Percentiles rank a stretch among this genome's conserved stretches.
Conservation (phyloP, 805 yeast species). For the Metschnikowia koreensis region DNA sequence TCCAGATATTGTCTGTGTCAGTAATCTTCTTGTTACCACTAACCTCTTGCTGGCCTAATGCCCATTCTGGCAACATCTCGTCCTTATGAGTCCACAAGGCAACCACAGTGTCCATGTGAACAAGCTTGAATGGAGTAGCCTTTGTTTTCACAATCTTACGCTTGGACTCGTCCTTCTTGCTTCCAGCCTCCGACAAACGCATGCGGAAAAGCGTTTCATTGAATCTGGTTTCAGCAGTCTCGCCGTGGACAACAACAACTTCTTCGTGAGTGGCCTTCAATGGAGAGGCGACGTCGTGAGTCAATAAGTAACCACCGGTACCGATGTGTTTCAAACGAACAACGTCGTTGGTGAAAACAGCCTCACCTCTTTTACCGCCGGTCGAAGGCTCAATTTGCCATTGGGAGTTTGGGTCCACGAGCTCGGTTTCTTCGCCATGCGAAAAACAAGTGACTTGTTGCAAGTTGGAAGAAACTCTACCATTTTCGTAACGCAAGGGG, state of each 20-base stretch:
- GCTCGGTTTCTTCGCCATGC: slow-evolving; percentile 32
- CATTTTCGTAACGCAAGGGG: slow-evolving; percentile 94
- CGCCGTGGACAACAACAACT: slow-evolving; percentile 70
- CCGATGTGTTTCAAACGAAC: slow-evolving; percentile 78
- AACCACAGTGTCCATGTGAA: slow-evolving; percentile 85
- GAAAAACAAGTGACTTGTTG: slow-evolving; percentile 84
- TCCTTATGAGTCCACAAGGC: slow-evolving; percentile 94
- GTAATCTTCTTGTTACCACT: slow-evolving; percentile 85
- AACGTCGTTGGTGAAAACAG: slow-evolving; percentile 64
- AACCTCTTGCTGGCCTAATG: slow-evolving; percentile 84
- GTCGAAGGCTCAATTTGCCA: slow-evolving; percentile 80
- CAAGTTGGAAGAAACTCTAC: slow-evolving; percentile 89
- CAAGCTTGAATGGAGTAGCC: slow-evolving; percentile 62
- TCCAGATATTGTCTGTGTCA: slow-evolving; percentile 73
- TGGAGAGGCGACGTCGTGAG: slow-evolving; percentile 98
- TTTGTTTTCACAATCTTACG: slow-evolving; percentile 62
- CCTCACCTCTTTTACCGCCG: slow-evolving; percentile 27
- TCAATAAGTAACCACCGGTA: slow-evolving; percentile 74
- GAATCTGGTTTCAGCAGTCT: slow-evolving; percentile 53
- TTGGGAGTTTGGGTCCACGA: slow-evolving; percentile 62
- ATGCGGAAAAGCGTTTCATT: slow-evolving; percentile 79
- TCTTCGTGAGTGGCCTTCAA: slow-evolving; percentile 90
- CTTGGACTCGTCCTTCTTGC: slow-evolving; percentile 40
- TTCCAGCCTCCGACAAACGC: slow-evolving; percentile 44
- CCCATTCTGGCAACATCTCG: slow-evolving; percentile 91